Evolutionary conservation across 1,284 basidiomycete genomes (phyloP), one percentile per base, ranked within the genome.

Genomic region (Singerocomus inundabilis): DNA sequence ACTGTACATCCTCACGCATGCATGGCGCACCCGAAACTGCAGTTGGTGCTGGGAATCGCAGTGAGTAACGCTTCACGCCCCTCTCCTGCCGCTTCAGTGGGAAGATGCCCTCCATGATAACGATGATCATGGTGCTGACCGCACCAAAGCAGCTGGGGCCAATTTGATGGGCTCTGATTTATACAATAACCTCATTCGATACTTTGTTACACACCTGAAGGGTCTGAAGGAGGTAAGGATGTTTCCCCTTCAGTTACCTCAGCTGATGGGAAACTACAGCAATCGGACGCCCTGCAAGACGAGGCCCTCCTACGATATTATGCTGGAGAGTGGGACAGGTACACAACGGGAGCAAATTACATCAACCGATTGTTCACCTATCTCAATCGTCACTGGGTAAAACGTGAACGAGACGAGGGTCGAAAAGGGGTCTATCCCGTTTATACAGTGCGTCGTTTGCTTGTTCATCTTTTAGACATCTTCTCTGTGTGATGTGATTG

Each of bases 351-450:
- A 51, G 94, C 96, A 9, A 93, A 92, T 69, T 98, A 95, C 69
- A 88, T 99, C 65, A 94, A 97, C 66, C 86, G 94, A 53, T 74
- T 99, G 36, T 98, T 98, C 76, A 90, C 92, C 18, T 98, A 98
- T 72, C 83, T 98, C 53, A 98, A 99, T 70, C 91, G 96, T 52
- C 94, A 98, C 72, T 99, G 97, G 97, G 95, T 99, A 43, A 98
- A 97, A 74, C 84, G 96, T 39, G 95, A 99, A 70, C 88, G 96
- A 67, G 97, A 99, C 62, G 96, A 99, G 68, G 97, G 97, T 6
- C 82, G 93, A 63, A 98, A 95, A 72, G 88, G 90, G 45, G 89
- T 98, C 36, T 98, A 97, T 71, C 86, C 85, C 5, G 92, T 99
- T 26, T 99, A 98, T 72, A 99, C 95, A 28, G 93, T 96, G 66